Conservation (phyloP, 352 stramenopile genomes). For the Paralagenidium karlingii region DNA sequence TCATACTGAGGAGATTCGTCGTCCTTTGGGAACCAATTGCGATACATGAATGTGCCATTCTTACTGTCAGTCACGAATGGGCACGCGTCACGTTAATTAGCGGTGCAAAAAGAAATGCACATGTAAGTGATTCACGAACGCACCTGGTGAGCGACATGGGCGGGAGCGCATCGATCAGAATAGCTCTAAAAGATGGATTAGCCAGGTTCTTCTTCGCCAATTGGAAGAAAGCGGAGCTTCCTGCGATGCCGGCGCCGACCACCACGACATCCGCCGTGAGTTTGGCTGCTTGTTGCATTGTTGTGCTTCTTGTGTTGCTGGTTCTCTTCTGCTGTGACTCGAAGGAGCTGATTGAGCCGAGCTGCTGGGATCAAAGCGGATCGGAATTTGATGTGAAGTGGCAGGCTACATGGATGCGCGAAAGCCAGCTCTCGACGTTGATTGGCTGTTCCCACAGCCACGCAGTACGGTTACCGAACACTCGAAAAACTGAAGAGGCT, state of each 20-base stretch:
- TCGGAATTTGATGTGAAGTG: too few relatives aligned
- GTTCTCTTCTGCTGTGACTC: too few relatives aligned
- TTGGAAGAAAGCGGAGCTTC: constrained; percentile 71
- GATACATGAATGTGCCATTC: constrained; percentile 72
- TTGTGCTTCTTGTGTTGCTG: too few relatives aligned
- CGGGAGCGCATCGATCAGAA: constrained; percentile 52
- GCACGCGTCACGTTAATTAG: neutral
- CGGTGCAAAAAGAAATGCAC: neutral
- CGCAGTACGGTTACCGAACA: too few relatives aligned
- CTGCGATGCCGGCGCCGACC: constrained; percentile 53
- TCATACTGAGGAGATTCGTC: constrained; percentile 49
- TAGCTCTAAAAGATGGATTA: constrained; percentile 47
- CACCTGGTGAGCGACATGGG: constrained; percentile 57
- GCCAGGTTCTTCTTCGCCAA: constrained; percentile 46
- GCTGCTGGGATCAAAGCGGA: too few relatives aligned
- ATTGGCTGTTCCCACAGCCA: too few relatives aligned
- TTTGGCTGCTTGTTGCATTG: constrained; percentile 32
- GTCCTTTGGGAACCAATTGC: constrained; percentile 71
- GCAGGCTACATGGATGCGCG: too few relatives aligned
- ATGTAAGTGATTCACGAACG: neutral
- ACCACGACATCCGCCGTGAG: constrained; percentile 49
- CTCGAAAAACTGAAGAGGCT: too few relatives aligned
- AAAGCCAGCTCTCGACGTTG: too few relatives aligned
- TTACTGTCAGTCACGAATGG: too few relatives aligned
- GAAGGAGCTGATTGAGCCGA: too few relatives aligned